Evolutionary conservation across 2,329 filamentous ascomycete genomes (phyloP), one percentile per base, ranked within the genome.

Genomic region (Mycosphaerelloides madeirae): DNA sequence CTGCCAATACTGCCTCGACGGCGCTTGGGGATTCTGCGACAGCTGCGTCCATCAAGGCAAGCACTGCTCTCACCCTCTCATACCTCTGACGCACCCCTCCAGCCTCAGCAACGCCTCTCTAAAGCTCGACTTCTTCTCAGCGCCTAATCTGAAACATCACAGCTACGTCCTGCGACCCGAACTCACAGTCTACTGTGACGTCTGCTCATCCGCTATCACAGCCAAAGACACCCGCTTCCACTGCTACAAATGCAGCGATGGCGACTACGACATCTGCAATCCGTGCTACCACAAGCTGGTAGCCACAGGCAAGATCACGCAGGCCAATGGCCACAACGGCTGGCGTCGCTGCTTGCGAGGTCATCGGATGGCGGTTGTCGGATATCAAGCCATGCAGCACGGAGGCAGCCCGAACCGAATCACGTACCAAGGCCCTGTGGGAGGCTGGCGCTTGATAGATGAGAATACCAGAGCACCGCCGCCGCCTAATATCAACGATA

Each of bases 11-110:
- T 97, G 91, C 68, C 95, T 95, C 57, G 82, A 93, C 50, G 91
- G 88, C 4, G 90, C 94, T 60, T 97, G 90, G 90, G 91, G 91
- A 0, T 96, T 87, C 63, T 97, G 91, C 68, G 88, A 90, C 57
- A 71, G 76, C 48, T 97, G 91, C 54, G 87, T 95, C 22, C 90
- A 91, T 47, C 81, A 84, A 63, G 89, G 87, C 13, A 76, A 77
- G 48, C 85, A 82, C 48, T 97, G 91, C 66, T 85, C 83, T 0
- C 91, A 97, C 60, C 76, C 85, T 6, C 73, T 97, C 1, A 71
- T 95, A 1, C 87, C 90, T 0, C 71, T 95, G 34, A 79, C 82
- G 1, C 84, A 88, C 54, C 73, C 60, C 51, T 52, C 49, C 60
- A 42, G 51, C 43, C 46, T 54, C 47, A 36, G 39, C 25, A 38